Base-by-base conservation (phyloP, 1,139 yeast genomes). In the Zygoascus meyerae region DNA sequence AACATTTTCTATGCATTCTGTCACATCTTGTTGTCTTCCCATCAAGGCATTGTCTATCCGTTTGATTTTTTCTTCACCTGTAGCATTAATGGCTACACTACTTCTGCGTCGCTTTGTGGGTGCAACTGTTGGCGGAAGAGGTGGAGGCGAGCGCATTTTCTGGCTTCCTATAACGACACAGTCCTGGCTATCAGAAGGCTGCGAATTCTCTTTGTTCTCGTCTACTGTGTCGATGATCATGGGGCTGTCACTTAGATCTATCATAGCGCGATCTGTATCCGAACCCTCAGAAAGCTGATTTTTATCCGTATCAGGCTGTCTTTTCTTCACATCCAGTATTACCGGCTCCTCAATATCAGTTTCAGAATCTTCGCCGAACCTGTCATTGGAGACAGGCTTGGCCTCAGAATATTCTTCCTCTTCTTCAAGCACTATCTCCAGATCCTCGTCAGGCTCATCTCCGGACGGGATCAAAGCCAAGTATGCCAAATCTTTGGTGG, bases 1-100 rank as follows among this genome's bases (percentile, higher is more conserved):
- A 3, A 92, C 97, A 64, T 92, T 92, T 48, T 90, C 95, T 58
- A 92, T 89, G 65, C 97, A 90, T 63, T 92, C 98, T 0, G 97
- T 87, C 14, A 92, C 97, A 69, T 92, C 98, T 63, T 92, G 98
- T 63, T 92, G 98, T 55, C 95, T 75, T 2, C 96, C 96, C 52
- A 86, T 75, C 26, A 59, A 42, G 7, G 60, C 60, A 34, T 52
- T 48, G 40, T 57, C 56, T 18, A 59, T 56, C 31, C 57, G 44
- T 31, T 56, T 45, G 8, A 45, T 40, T 33, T 51, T 50, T 42
- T 53, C 55, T 40, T 55, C 58, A 14, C 50, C 38, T 11, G 47
- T 35, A 29, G 45, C 39, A 8, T 16, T 34, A 2, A 42, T 35
- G 7, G 45, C 45, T 7, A 42, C 39, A 15, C 40, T 42, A 31